Evolutionary conservation across 2,329 filamentous ascomycete species (phyloP).

Genomic region (Sclerotinia subarctica): DNA sequence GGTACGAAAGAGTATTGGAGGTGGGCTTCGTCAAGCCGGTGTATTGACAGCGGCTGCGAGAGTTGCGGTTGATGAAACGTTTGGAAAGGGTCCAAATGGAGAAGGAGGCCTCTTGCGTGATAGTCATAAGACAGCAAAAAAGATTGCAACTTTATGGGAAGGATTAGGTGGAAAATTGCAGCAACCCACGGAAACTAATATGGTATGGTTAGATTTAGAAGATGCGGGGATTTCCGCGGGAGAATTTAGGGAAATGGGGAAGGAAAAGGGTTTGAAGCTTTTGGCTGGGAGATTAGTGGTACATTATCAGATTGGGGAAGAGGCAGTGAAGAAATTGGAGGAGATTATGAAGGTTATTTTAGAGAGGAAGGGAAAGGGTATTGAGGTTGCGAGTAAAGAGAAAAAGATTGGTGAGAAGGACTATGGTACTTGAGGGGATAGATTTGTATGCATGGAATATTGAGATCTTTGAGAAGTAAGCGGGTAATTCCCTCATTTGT

Average conservation of each 20-base stretch:
- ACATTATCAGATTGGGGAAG: slow-evolving; percentile 67
- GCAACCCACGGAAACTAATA: slow-evolving; percentile 66
- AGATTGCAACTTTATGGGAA: slow-evolving; percentile 59
- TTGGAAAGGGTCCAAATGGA: slow-evolving; percentile 55
- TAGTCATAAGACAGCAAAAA: slow-evolving; percentile 61
- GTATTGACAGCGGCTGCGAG: slow-evolving; percentile 72
- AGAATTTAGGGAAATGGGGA: slow-evolving; percentile 52
- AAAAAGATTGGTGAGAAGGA: slow-evolving; percentile 33
- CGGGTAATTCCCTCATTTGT: not conserved
- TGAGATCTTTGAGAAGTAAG: not conserved
- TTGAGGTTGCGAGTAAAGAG: slow-evolving; percentile 20
- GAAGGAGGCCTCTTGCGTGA: slow-evolving; percentile 59
- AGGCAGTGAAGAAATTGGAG: slow-evolving; percentile 51
- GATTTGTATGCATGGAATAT: not conserved
- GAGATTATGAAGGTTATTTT: slow-evolving; percentile 44
- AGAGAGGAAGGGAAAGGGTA: slow-evolving; percentile 22
- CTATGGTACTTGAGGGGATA: slow-evolving; percentile 33
- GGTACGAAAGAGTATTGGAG: slow-evolving; percentile 77
- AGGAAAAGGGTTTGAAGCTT: slow-evolving; percentile 56
- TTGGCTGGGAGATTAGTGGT: slow-evolving; percentile 60
- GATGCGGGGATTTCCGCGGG: slow-evolving; percentile 50
- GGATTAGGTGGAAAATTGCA: slow-evolving; percentile 57
- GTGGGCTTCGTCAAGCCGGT: slow-evolving; percentile 73
- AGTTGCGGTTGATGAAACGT: slow-evolving; percentile 77
- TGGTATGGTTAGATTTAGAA: slow-evolving; percentile 69